Evolutionary conservation across 2,329 filamentous ascomycete genomes (phyloP).

Genomic region (Xylaria sp.): DNA sequence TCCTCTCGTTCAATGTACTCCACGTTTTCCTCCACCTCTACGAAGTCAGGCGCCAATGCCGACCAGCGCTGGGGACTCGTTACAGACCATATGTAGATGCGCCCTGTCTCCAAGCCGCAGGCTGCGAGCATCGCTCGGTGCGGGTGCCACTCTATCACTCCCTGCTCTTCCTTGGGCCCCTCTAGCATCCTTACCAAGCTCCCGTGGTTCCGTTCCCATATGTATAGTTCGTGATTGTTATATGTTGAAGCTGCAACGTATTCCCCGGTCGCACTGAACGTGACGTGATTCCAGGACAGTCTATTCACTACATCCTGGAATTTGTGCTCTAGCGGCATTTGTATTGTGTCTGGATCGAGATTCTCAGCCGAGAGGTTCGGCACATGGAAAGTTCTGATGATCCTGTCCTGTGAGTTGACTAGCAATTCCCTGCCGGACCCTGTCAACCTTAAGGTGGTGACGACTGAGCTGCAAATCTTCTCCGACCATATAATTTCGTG

Average conservation of each 20-base stretch:
- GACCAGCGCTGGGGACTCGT: conserved; percentile 97
- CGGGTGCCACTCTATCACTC: conserved; percentile 97
- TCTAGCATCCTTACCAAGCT: conserved; percentile 96
- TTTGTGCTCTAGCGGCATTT: conserved; percentile 93
- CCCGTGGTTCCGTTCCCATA: conserved; percentile 94
- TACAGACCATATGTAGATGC: conserved; percentile 96
- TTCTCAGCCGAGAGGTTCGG: conserved; percentile 74
- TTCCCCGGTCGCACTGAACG: conserved; percentile 91
- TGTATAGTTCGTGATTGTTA: conserved; percentile 98
- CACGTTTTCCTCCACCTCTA: conserved; percentile 96
- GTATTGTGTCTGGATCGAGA: conserved; percentile 83
- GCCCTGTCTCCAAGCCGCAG: conserved; percentile 88
- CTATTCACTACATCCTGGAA: conserved; percentile 98
- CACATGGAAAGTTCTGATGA: conserved; percentile 90
- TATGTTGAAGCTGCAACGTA: conserved; percentile 96
- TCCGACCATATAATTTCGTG: conserved; percentile 87
- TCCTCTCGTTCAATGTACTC: conserved; percentile 96
- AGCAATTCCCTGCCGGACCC: conserved; percentile 85
- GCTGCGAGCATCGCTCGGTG: conserved; percentile 84
- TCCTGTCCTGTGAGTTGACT: conserved; percentile 91
- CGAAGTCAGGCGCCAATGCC: conserved; percentile 93
- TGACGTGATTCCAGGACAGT: conserved; percentile 95
- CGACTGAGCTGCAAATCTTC: conserved; percentile 83
- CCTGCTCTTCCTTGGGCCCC: conserved; percentile 94
- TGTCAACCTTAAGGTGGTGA: conserved; percentile 86